A percentile compares a stretch with the other conserved stretches of the same genome.
These are phyloP conservation scores for Alternaria gaisen DNA, from an alignment of 2,329 filamentous ascomycete genomes.

Conservation along the genomic window DNA sequence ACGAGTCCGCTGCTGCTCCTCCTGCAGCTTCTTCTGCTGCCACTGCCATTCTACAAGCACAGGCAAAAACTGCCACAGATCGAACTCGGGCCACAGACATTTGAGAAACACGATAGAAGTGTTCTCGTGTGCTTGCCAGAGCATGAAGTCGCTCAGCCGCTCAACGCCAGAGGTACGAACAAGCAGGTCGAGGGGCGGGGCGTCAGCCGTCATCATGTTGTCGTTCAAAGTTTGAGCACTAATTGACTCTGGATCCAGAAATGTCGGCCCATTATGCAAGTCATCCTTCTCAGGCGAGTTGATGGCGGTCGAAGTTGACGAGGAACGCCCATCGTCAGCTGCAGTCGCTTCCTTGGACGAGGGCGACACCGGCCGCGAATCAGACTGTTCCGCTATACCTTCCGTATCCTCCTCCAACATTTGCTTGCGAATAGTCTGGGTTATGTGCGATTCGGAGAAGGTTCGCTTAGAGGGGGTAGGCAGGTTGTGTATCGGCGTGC, in stretches of 20 bases:
- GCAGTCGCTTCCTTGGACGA: conserved; percentile 47
- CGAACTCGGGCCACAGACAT: conserved; percentile 95
- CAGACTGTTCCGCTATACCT: conserved; percentile 35
- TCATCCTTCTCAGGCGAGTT: conserved; percentile 48
- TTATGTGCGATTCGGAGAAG: conserved; percentile 88
- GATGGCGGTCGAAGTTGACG: conserved; percentile 51
- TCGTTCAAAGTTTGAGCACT: conserved; percentile 81
- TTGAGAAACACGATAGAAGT: conserved; percentile 93
- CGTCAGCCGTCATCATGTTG: conserved; percentile 86
- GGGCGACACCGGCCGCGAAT: conserved; percentile 45
- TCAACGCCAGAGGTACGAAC: conserved; percentile 93
- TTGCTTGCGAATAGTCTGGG: conserved; percentile 76
- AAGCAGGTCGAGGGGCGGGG: conserved; percentile 89
- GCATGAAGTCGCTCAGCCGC: conserved; percentile 95
- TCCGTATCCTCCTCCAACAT: conserved; percentile 53
- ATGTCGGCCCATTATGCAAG: conserved; percentile 25
- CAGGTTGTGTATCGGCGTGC: conserved; percentile 68
- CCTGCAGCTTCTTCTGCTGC: conserved; percentile 58
- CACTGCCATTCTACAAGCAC: conserved; percentile 91
- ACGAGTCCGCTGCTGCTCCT: conserved; percentile 46
- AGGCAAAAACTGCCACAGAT: conserved; percentile 90
- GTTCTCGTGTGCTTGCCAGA: conserved; percentile 95
- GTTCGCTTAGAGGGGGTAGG: conserved; percentile 67
- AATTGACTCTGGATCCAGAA: conserved; percentile 85
- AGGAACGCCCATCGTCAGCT: conserved; percentile 42